A percentile compares a stretch with the other conserved stretches of the same genome.
phyloP scores from a whole-genome alignment of 2,329 filamentous ascomycete genomes.

The Arthrinium phaeospermum region DNA sequence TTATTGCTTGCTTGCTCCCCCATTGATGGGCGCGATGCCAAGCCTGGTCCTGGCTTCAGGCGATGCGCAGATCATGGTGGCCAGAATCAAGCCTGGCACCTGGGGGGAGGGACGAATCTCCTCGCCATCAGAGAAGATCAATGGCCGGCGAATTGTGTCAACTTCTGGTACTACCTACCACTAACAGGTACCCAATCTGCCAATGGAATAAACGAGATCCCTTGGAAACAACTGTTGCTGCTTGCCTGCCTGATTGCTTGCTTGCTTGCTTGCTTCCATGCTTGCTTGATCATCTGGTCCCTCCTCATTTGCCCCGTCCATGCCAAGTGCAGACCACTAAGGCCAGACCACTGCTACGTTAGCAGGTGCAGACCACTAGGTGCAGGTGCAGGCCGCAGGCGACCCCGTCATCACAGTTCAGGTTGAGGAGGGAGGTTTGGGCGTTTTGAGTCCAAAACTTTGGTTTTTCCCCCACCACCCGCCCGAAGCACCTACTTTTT shows the following conservation, averaged over 20 bases:
- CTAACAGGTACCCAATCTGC: too few relatives aligned
- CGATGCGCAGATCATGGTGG: constrained; percentile 1
- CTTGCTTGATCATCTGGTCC: neutral
- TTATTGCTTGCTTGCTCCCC: constrained; percentile 10
- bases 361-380: neutral
- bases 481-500: constrained; percentile 13
- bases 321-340: neutral
- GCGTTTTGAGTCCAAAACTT: neutral
- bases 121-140: neutral
- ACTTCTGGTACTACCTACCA: neutral
- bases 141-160: neutral
- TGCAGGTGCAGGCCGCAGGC: neutral
- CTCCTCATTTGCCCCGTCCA: constrained; percentile 3
- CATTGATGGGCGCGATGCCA: neutral
- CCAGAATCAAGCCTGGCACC: constrained; percentile 2
- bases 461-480: neutral
- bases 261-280: neutral
- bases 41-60: constrained; percentile 13
- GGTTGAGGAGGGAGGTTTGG: neutral
- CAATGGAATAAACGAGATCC: neutral
- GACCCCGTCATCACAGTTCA: neutral
- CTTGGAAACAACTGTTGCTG: neutral
- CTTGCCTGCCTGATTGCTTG: too few relatives aligned
- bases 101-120: neutral
- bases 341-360: neutral